Conservation (phyloP, 768 basidiomycete genomes). For the Tricholoma sp. region DNA sequence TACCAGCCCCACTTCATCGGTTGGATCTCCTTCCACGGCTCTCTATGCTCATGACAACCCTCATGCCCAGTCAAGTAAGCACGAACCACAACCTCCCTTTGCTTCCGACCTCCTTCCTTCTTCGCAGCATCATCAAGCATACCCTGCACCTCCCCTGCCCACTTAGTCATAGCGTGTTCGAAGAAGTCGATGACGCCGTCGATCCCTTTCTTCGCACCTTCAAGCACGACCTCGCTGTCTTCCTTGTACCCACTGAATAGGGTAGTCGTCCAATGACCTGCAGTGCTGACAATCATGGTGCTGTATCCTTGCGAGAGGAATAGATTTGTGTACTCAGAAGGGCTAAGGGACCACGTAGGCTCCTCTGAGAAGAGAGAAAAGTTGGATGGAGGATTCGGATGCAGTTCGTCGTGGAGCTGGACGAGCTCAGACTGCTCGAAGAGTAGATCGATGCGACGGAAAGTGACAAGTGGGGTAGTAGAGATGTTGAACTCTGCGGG, state of each 20-base stretch:
- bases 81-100: slow-evolving; percentile 47
- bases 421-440: slow-evolving; percentile 43
- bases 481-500: slow-evolving; percentile 51
- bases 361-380: slow-evolving; percentile 54
- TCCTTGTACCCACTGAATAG: slow-evolving; percentile 35
- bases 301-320: slow-evolving; percentile 52
- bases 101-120: slow-evolving; percentile 13
- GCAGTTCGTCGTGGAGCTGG: slow-evolving; percentile 34
- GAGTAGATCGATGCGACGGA: slow-evolving; percentile 61
- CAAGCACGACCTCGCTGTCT: slow-evolving; percentile 11
- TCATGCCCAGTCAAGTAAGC: slow-evolving; percentile 66
- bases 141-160: slow-evolving; percentile 48
- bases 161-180: slow-evolving; percentile 47
- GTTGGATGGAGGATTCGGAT: slow-evolving; percentile 22
- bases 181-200: slow-evolving; percentile 54
- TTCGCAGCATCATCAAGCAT: slow-evolving; percentile 32
- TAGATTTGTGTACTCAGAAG: slow-evolving; percentile 45
- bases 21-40: slow-evolving; percentile 42
- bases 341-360: slow-evolving; percentile 45
- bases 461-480: slow-evolving; percentile 57
- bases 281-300: slow-evolving; percentile 60
- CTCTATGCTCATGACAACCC: slow-evolving; percentile 45
- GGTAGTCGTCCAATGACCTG: slow-evolving; percentile 65
- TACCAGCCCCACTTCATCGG: slow-evolving; percentile 47
- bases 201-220: slow-evolving; percentile 38